Percentiles rank a stretch among this genome's conserved stretches.
phyloP scores from a whole-genome alignment of 2,329 filamentous ascomycete genomes.

The Hymenotorrendiella dingleyae region DNA sequence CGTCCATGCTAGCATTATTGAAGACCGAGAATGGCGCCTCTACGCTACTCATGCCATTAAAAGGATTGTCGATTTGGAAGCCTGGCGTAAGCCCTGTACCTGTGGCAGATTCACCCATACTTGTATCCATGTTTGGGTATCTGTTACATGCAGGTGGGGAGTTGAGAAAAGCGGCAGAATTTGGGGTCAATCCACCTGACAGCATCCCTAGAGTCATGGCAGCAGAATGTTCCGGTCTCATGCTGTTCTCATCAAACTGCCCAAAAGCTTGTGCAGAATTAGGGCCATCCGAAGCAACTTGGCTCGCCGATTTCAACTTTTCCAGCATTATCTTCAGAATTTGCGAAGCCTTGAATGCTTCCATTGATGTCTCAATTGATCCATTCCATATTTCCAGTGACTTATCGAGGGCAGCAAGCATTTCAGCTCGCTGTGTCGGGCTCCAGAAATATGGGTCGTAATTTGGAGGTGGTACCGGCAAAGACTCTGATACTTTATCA shows the following conservation, averaged over 20 bases:
- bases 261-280: constrained; percentile 25
- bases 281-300: constrained; percentile 5
- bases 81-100: constrained; percentile 40
- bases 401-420: constrained; percentile 68
- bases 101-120: constrained; percentile 27
- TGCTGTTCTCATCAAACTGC: constrained; percentile 38
- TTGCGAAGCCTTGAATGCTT: constrained; percentile 80
- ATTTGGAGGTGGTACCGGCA: constrained; percentile 32
- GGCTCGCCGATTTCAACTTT: constrained; percentile 57
- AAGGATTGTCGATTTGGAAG: constrained; percentile 26
- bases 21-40: constrained; percentile 48
- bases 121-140: constrained; percentile 26
- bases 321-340: constrained; percentile 79
- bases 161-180: constrained; percentile 32
- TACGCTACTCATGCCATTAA: constrained; percentile 18
- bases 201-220: constrained; percentile 67
- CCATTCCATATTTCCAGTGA: constrained; percentile 76
- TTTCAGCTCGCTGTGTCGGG: constrained; percentile 59
- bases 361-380: constrained; percentile 71
- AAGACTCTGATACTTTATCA: constrained; percentile 40
- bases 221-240: constrained; percentile 58
- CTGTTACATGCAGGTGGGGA: constrained; percentile 23
- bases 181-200: constrained; percentile 53
- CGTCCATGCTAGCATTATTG: constrained; percentile 38
- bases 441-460: constrained; percentile 51